phyloP scores from a whole-genome alignment of 495 filamentous ascomycete genomes.

The Cercophora scortea region DNA sequence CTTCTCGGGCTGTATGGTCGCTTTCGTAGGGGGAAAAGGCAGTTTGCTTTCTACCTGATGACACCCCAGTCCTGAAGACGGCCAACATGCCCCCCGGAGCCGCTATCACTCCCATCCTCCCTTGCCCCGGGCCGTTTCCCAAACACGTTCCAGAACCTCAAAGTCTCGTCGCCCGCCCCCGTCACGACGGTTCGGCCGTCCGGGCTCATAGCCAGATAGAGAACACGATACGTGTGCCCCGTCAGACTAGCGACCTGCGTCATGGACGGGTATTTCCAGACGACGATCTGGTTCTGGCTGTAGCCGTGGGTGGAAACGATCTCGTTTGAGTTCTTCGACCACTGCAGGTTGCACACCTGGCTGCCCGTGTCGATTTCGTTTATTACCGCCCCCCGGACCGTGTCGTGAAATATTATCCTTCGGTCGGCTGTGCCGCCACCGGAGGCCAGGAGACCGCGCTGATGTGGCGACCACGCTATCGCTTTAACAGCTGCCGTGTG shows the following conservation, averaged over 20 bases:
- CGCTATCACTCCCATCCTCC: conserved; percentile 35
- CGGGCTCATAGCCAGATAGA: conserved; percentile 95
- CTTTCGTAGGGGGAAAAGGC: too few relatives aligned
- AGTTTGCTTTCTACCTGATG: conserved; percentile 45
- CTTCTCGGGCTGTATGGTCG: too few relatives aligned
- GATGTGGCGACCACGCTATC: conserved; percentile 98
- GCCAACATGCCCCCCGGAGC: conserved; percentile 38
- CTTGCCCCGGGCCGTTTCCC: conserved; percentile 53
- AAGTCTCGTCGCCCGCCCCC: conserved; percentile 90
- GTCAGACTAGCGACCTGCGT: conserved; percentile 90
- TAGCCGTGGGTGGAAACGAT: conserved; percentile 98
- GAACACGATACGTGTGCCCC: conserved; percentile 90
- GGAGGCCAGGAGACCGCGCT: conserved; percentile 85
- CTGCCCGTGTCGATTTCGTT: conserved; percentile 90
- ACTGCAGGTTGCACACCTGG: conserved; percentile 94
- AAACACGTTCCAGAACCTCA: conserved; percentile 96
- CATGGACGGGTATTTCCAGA: conserved; percentile 99
- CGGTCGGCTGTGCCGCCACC: conserved; percentile 94
- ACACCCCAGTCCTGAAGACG: conserved; percentile 62
- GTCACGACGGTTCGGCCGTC: conserved; percentile 92
- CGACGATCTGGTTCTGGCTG: conserved; percentile 92
- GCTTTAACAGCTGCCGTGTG: conserved; percentile 96
- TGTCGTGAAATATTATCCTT: conserved; percentile 97
- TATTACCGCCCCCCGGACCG: conserved; percentile 64
- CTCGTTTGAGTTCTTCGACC: conserved; percentile 93